phyloP scores from a whole-genome alignment of 257 asterid species.

The Solanum bulbocastanum region DNA sequence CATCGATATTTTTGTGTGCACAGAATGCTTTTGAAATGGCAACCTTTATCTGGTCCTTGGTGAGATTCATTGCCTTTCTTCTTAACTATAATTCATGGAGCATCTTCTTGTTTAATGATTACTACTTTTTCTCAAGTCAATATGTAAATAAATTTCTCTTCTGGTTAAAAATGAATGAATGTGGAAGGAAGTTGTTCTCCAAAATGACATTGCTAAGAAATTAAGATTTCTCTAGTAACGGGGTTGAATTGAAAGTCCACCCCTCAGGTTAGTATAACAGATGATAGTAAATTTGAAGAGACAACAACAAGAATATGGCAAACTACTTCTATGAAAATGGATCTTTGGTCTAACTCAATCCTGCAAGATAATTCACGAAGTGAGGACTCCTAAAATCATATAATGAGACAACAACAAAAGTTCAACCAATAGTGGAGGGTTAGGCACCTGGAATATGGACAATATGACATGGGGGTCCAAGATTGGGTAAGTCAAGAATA shows the following conservation, averaged over 20 bases:
- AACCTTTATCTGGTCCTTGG: conserved; percentile 86
- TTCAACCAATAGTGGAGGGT: not conserved
- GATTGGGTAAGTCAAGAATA: not conserved
- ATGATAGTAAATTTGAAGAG: not conserved
- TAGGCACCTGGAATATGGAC: not conserved
- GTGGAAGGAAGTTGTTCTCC: not conserved
- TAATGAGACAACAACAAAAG: not conserved
- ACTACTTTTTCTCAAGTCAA: not conserved
- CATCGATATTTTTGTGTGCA: not conserved
- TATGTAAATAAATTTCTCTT: not conserved
- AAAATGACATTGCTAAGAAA: not conserved
- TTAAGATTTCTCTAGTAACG: not conserved
- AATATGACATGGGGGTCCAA: not conserved
- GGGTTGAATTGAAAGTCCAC: too few species aligned
- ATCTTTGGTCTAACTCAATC: not conserved
- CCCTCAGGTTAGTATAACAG: not conserved
- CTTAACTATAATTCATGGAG: not conserved
- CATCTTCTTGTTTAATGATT: not conserved
- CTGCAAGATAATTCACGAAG: not conserved
- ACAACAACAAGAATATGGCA: not conserved
- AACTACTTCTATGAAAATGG: not conserved
- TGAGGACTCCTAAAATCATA: not conserved
- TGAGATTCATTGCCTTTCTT: conserved; percentile 16
- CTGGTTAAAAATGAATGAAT: not conserved
- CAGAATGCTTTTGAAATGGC: conserved; percentile 99